A percentile compares a stretch with the other conserved stretches of the same genome.
These are phyloP conservation scores for Fagopyrum homotropicum DNA, from an alignment of 148 eudicot species.

Conservation along the genomic window DNA sequence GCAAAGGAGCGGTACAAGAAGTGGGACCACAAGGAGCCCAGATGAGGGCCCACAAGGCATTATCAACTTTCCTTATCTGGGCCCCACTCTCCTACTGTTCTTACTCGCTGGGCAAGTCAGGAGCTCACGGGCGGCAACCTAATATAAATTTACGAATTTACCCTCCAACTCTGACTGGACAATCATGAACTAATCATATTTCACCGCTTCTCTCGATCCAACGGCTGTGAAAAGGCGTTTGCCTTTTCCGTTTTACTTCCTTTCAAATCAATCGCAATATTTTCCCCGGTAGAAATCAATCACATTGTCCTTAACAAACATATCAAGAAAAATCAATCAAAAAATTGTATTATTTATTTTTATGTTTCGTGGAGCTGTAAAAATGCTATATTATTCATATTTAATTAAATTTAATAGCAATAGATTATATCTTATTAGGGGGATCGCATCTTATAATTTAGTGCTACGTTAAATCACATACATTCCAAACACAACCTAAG, in stretches of 20 bases:
- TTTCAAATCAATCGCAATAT: conserved; percentile 5
- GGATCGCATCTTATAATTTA: no score
- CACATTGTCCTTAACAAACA: not conserved
- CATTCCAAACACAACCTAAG: no score
- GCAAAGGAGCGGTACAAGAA: not conserved
- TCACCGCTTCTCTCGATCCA: conserved; percentile 12
- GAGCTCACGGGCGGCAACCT: conserved; percentile 10
- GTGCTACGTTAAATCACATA: no score
- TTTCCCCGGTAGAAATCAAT: not conserved
- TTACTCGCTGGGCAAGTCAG: conserved; percentile 11
- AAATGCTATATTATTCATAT: no score
- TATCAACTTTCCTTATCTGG: conserved; percentile 10
- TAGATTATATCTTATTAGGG: no score
- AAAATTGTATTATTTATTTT: no score
- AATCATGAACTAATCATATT: conserved; percentile 9
- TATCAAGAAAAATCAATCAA: no score
- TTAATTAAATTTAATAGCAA: no score
- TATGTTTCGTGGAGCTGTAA: no score
- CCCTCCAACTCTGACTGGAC: not conserved
- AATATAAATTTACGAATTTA: conserved; percentile 2
- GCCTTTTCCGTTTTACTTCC: conserved; percentile 3
- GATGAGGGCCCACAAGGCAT: conserved; percentile 6
- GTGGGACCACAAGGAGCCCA: conserved; percentile 3
- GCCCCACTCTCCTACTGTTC: not conserved
- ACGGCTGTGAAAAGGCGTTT: conserved; percentile 11